Evolutionary conservation across 1,139 yeast genomes (phyloP), one percentile per base, ranked within the genome.

Genomic region (Suzukiozyma palmioleophila): DNA sequence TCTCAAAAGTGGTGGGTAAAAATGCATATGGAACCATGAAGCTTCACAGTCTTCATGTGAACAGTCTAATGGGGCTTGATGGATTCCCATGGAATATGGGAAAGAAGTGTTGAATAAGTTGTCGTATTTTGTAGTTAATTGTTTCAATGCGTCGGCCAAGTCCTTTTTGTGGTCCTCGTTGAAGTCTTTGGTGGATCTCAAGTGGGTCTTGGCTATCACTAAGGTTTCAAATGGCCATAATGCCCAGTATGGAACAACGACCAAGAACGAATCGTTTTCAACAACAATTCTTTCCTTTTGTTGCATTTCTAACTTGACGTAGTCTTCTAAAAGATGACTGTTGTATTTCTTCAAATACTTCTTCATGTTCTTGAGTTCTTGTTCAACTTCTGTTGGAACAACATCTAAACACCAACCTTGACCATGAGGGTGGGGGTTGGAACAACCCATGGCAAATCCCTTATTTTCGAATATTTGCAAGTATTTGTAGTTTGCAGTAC

Each of bases 161-260:
- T 82, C 87, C 8, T 42, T 38, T 44, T 69, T 73, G 47, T 83
- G 81, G 43, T 65, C 60, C 3, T 62, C 68, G 22, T 60, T 62
- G 48, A 84, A 75, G 27, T 77, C 77, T 28, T 62, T 60, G 15
- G 82, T 56, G 21, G 81, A 76, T 27, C 72, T 62, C 41, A 81
- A 62, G 45, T 79, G 82, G 28, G 65, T 62, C 50, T 78, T 77
- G 18, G 87, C 57, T 8, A 83, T 62, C 31, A 84, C 65, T 60
- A 84, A 62, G 6, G 86, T 79, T 59, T 84, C 89, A 57, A 81
- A 84, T 7, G 92, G 92, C 90, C 92, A 84, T 36, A 80, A 70
- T 3, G 90, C 92, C 92, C 92, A 84, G 60, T 79, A 84, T 36
- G 92, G 90, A 11, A 84, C 88, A 12, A 83, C 79, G n/a, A 76